phyloP scores from a whole-genome alignment of 768 basidiomycete species.

The Russula virescens region DNA sequence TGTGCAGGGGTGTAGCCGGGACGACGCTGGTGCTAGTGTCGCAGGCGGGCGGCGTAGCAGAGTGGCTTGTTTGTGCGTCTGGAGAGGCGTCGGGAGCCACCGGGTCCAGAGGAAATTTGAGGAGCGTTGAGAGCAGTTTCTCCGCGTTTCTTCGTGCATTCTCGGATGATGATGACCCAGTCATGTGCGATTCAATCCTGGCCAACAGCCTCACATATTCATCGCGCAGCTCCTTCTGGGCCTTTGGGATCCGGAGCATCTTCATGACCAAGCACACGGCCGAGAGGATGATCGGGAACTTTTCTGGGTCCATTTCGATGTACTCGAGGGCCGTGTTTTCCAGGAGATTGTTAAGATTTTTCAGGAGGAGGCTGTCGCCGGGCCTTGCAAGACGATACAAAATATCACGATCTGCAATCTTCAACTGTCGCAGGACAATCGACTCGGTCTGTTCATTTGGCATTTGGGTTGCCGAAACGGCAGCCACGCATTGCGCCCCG shows the following conservation, averaged over 20 bases:
- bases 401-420: neutral
- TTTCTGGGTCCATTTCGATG: neutral
- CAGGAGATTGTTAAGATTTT: slow-evolving; percentile 10
- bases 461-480: neutral
- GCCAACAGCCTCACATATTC: neutral
- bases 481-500: slow-evolving; percentile 4
- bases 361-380: neutral
- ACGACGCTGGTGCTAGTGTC: no score
- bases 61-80: no score
- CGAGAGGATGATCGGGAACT: neutral
- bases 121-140: neutral
- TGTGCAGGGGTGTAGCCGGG: no score
- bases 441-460: neutral
- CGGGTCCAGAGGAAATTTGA: no score
- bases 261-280: neutral
- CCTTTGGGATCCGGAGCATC: neutral
- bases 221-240: neutral
- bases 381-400: neutral
- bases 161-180: no score
- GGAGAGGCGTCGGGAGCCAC: no score
- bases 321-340: neutral
- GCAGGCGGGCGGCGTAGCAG: no score
- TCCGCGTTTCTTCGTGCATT: neutral
- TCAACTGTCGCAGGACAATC: neutral
- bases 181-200: neutral